phyloP scores from a whole-genome alignment of 768 basidiomycete species.

The Trametes cubensis region DNA sequence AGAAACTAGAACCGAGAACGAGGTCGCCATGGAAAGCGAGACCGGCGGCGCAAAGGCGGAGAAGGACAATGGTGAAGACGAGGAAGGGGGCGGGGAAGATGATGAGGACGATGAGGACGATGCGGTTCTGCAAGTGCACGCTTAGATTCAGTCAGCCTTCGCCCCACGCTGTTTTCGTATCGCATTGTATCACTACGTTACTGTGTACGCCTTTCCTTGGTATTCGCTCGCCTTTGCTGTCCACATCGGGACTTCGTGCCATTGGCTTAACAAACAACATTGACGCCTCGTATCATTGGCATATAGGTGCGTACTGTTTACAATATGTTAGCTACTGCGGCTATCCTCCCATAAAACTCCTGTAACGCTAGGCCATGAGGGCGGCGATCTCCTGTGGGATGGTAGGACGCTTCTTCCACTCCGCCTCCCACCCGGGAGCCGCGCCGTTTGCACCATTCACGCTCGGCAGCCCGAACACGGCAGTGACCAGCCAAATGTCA shows the following conservation, averaged over 20 bases:
- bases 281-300: too few species aligned
- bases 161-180: slow-evolving; percentile 4
- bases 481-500: slow-evolving; percentile 65
- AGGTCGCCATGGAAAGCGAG: not conserved
- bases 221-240: not conserved
- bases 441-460: slow-evolving; percentile 39
- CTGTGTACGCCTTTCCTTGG: not conserved
- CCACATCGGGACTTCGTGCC: not conserved
- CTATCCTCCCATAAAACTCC: not conserved
- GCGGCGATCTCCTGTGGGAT: slow-evolving; percentile 44
- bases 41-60: not conserved
- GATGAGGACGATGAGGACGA: slow-evolving; percentile 30
- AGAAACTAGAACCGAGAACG: not conserved
- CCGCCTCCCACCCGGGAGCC: slow-evolving; percentile 46
- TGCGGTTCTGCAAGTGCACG: slow-evolving; percentile 28
- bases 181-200: slow-evolving; percentile 16
- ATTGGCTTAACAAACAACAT: too few species aligned
- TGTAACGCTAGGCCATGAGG: slow-evolving; percentile 6
- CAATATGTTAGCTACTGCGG: too few species aligned
- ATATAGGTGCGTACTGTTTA: too few species aligned
- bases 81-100: slow-evolving; percentile 24
- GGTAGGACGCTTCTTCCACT: slow-evolving; percentile 51
- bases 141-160: slow-evolving; percentile 9
- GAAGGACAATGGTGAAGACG: slow-evolving; percentile 6
- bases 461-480: slow-evolving; percentile 63